These are phyloP conservation scores for Pseudonitzschia multiseries DNA, from an alignment of 108 stramenopile species.

Conservation along the genomic window DNA sequence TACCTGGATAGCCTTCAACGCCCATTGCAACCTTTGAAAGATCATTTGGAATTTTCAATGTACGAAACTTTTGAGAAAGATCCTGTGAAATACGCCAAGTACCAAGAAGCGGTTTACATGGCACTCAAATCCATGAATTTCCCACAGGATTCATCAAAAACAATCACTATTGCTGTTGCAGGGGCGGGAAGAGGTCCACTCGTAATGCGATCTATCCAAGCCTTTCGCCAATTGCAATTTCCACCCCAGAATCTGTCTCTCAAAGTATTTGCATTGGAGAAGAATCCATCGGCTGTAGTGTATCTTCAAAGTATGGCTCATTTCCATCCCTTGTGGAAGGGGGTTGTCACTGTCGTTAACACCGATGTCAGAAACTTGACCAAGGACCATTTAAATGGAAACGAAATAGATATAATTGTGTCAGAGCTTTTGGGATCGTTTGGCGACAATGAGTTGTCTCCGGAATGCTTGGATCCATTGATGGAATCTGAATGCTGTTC, in stretches of 20 bases:
- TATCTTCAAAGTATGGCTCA: conserved; percentile 81
- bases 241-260: conserved; percentile 35
- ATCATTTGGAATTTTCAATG: conserved; percentile 96
- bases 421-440: conserved; percentile 95
- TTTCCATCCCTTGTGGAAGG: conserved; percentile 67
- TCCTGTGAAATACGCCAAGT: conserved; percentile 94
- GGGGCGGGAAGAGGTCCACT: conserved; percentile 98
- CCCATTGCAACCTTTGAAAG: conserved; percentile 94
- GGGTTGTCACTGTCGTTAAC: conserved; percentile 81
- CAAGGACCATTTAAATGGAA: conserved; percentile 28
- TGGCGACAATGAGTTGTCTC: conserved; percentile 98
- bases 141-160: conserved; percentile 7
- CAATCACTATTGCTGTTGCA: conserved; percentile 84
- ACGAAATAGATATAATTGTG: conserved; percentile 89
- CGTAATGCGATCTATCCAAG: conserved; percentile 76
- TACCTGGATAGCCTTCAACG: conserved; percentile 95
- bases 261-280: conserved; percentile 86
- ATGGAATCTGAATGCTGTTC: conserved; percentile 77
- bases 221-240: conserved; percentile 48
- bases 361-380: conserved; percentile 88
- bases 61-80: conserved; percentile 98
- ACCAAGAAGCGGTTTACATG: conserved; percentile 79
- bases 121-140: conserved; percentile 48
- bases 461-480: conserved; percentile 96
- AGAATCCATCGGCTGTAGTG: conserved; percentile 97